phyloP scores from a whole-genome alignment of 768 basidiomycete species.

The Xerocomus potaroensis region DNA sequence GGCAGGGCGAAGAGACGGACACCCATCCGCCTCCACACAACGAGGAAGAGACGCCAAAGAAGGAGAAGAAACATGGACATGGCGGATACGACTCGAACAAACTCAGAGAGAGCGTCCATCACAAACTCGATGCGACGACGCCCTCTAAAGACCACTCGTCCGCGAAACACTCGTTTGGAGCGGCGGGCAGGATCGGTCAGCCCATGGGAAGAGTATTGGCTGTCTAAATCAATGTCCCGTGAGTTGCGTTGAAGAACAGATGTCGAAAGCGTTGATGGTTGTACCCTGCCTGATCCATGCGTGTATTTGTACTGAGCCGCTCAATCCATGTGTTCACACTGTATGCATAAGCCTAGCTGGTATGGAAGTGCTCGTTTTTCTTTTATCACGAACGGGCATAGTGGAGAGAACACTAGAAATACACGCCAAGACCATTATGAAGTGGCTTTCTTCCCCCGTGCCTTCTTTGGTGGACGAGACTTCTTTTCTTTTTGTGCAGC shows the following conservation, averaged over 20 bases:
- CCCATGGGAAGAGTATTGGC: slow-evolving; percentile 45
- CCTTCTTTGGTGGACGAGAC: slow-evolving; percentile 60
- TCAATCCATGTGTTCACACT: background rate
- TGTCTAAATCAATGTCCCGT: slow-evolving; percentile 29
- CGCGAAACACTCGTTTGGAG: slow-evolving; percentile 37
- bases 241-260: background rate
- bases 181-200: slow-evolving; percentile 51
- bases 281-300: slow-evolving; percentile 6
- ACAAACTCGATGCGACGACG: slow-evolving; percentile 44
- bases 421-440: slow-evolving; percentile 23
- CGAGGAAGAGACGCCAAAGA: slow-evolving; percentile 45
- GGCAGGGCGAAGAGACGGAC: slow-evolving; percentile 29
- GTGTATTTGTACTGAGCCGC: slow-evolving; percentile 20
- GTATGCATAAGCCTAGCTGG: slow-evolving; percentile 2
- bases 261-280: too few relatives aligned
- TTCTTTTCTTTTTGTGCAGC: slow-evolving; percentile 71
- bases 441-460: slow-evolving; percentile 60
- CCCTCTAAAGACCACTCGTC: slow-evolving; percentile 43
- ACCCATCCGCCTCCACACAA: slow-evolving; percentile 33
- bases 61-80: slow-evolving; percentile 44
- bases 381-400: slow-evolving; percentile 23
- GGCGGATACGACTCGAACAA: slow-evolving; percentile 41
- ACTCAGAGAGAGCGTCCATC: slow-evolving; percentile 40
- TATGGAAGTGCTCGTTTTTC: slow-evolving; percentile 13
- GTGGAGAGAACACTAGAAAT: slow-evolving; percentile 19